phyloP scores from a whole-genome alignment of 2,329 filamentous ascomycete species.

The Sarocladium oryzae region DNA sequence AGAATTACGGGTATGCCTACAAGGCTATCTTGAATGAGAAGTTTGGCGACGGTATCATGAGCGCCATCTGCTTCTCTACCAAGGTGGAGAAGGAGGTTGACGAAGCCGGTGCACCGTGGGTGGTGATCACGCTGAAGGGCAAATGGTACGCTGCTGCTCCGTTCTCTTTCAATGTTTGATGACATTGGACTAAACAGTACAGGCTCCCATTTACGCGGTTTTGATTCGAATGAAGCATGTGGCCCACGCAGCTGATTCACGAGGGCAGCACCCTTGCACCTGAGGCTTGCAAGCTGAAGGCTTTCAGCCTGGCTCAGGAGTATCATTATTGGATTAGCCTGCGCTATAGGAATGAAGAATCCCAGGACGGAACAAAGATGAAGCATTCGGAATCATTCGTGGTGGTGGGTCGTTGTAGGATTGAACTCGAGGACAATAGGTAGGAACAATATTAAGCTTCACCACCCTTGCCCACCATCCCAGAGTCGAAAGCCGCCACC shows the following conservation, averaged over 20 bases:
- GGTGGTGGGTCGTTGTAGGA: not conserved
- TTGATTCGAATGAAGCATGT: slow-evolving; percentile 11
- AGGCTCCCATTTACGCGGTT: slow-evolving; percentile 29
- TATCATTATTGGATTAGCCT: not conserved
- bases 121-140: slow-evolving; percentile 73
- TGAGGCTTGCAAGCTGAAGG: not conserved
- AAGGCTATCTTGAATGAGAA: slow-evolving; percentile 96
- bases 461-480: not conserved
- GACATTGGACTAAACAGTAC: not conserved
- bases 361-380: not conserved
- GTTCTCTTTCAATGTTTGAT: not conserved
- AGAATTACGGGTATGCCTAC: slow-evolving; percentile 95
- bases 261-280: not conserved
- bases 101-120: slow-evolving; percentile 73
- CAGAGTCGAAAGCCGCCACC: not conserved
- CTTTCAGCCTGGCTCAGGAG: not conserved
- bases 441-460: slow-evolving; percentile 14
- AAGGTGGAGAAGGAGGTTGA: slow-evolving; percentile 93
- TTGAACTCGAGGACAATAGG: slow-evolving; percentile 17
- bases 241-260: not conserved
- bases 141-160: slow-evolving; percentile 61
- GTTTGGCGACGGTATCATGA: slow-evolving; percentile 93
- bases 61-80: slow-evolving; percentile 83
- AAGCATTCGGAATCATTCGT: not conserved
- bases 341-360: not conserved